Base-by-base conservation (phyloP, 495 filamentous ascomycete genomes). In the Talaromyces borbonicus region DNA sequence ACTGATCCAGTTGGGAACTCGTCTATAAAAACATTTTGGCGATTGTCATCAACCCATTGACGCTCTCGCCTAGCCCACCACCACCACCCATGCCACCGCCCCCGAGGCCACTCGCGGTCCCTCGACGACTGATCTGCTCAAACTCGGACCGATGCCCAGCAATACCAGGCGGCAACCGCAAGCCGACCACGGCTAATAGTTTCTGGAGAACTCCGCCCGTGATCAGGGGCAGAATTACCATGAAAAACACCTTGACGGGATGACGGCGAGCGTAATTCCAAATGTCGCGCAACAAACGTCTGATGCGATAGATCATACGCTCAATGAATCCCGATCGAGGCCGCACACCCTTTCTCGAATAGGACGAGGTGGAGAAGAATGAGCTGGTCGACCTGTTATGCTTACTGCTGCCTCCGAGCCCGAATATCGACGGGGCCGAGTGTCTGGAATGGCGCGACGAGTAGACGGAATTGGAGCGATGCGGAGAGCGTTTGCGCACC, bases 161-260 rank as follows among this genome's bases (percentile, higher is more conserved):
- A 61, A 87, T 52, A 3, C 68, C 61, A 7, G 61, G 65, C 1
- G 89, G 88, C 53, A 95, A 55, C 31, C 79, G 68, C 32, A 95
- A 67, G 0, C 88, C 88, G 58, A 95, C 79, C 61, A 80, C 77
- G 18, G 73, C 73, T 9, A 92, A 68, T 18, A 94, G 60, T 22
- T 78, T 80, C 3, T 77, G 74, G 54, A 96, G 61, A 20, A 85
- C 81, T 5, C 89, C 89, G 40, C 85, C 85, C 0, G 81, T 86
- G 47, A 95, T 67, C 37, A 96, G 69, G 15, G 89, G 89, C 71
- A 94, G 74, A 43, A 93, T 77, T 24, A 93, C 81, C 14, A 92
- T 71, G 69, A 90, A 78, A 62, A 93, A 80, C 2, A 90, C 82
- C 63, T 90, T 92, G 52, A 87, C 53, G 0, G 89, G 89, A 57